Base-by-base conservation (phyloP, 1,284 basidiomycete species). In the Puccinia horiana region DNA sequence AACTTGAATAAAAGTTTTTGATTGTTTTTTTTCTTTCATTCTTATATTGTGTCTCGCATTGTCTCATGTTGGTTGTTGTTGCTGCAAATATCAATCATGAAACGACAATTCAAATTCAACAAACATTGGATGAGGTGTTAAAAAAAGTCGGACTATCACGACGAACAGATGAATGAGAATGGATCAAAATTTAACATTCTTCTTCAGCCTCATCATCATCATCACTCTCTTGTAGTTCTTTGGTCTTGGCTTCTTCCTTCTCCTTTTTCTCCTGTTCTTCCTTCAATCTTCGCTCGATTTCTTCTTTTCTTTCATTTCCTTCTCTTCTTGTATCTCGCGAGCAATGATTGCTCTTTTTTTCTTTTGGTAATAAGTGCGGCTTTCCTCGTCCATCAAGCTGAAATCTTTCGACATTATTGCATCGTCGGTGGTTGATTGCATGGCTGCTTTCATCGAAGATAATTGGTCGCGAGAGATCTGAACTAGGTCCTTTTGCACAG, bases 281-380 rank as follows among this genome's bases (percentile, higher is more conserved):
- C 29, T 37, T 37, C n/a, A 32, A 6, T 63, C 32, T 37, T 29
- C 32, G 11, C 20, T n/a, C 16, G 6, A 32, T 32, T 32, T 32
- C 26, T 63, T 63, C 20, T 26, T 32, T 29, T 32, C 26, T 63
- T 63, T 32, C 26, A 16, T 63, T 29, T 63, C 35, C 61, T 37
- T 63, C 61, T 63, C 26, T 63, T 63, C 61, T 63, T 63, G n/a
- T 20, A 63, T 9, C 61, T 40, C 40, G 35, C 63, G 29, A 40
- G 63, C 63, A 37, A 40, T 37, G 40, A 67, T 67, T 23, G 63
- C 63, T 40, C 23, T 37, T 20, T 67, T 67, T 23, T 67, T 67
- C 20, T 23, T 54, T 23, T 14, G 20, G 5, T 23, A 54, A 54
- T 54, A 54, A 54, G 9, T 23, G 5, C 26, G 11, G 23, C 3